Conservation (phyloP, 352 stramenopile genomes). For the Thraustochytrium aureum region DNA sequence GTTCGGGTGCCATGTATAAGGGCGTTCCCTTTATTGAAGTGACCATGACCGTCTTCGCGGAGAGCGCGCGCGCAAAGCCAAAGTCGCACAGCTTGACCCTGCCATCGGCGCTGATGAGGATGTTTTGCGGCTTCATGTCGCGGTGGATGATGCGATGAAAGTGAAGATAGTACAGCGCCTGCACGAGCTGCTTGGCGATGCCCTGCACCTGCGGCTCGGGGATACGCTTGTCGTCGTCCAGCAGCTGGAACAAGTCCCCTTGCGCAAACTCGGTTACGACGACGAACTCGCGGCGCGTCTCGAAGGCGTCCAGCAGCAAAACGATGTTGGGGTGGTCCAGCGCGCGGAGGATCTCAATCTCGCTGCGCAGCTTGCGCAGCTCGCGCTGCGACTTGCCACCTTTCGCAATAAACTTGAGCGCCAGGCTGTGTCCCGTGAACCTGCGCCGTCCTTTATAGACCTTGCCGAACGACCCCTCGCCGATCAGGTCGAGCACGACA, state of each 20-base stretch:
- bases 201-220: slow-evolving; percentile 78
- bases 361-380: slow-evolving; percentile 80
- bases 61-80: slow-evolving; percentile 87
- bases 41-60: slow-evolving; percentile 76
- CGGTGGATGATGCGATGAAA: slow-evolving; percentile 91
- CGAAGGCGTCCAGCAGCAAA: slow-evolving; percentile 90
- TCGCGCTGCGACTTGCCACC: slow-evolving; percentile 83
- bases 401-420: slow-evolving; percentile 83
- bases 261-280: slow-evolving; percentile 93
- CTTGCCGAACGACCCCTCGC: slow-evolving; percentile 66
- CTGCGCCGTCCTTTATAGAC: slow-evolving; percentile 63
- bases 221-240: slow-evolving; percentile 82
- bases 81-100: slow-evolving; percentile 93
- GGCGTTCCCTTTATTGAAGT: slow-evolving; percentile 92
- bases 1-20: slow-evolving; percentile 91
- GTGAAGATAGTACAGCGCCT: slow-evolving; percentile 89
- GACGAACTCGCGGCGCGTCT: slow-evolving; percentile 87
- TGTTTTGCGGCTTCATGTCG: slow-evolving; percentile 72
- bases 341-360: slow-evolving; percentile 86
- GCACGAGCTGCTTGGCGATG: slow-evolving; percentile 83
- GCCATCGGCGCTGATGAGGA: slow-evolving; percentile 82
- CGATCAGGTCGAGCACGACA: slow-evolving; percentile 87
- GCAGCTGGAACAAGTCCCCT: slow-evolving; percentile 87
- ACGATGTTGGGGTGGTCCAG: slow-evolving; percentile 94
- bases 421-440: slow-evolving; percentile 59